Evolutionary conservation across 768 basidiomycete species (phyloP).

Genomic region (Galerina sulciceps): DNA sequence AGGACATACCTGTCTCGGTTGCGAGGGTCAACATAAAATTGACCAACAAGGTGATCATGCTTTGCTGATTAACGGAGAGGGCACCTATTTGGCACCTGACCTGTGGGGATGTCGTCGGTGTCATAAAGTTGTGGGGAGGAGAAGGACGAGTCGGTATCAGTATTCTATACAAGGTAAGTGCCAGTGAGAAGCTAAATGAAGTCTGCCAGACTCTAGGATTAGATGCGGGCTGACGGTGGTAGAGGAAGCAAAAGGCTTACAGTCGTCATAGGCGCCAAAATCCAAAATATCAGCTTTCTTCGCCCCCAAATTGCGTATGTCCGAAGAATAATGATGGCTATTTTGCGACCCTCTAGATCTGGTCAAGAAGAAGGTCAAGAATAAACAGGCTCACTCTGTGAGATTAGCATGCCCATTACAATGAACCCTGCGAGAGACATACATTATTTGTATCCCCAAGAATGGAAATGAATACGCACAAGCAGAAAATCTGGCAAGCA

Average conservation of each 20-base stretch:
- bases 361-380: not conserved
- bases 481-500: not conserved
- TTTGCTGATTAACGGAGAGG: no score
- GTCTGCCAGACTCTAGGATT: no score
- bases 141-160: no score
- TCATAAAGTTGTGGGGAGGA: no score
- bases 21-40: no score
- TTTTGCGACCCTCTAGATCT: not conserved
- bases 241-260: not conserved
- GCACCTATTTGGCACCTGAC: no score
- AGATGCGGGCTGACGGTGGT: not conserved
- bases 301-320: conserved; percentile 8
- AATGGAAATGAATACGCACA: not conserved
- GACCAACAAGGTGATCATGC: no score
- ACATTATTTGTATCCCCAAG: not conserved
- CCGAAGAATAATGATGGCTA: conserved; percentile 1
- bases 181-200: no score
- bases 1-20: no score
- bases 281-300: not conserved
- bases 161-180: no score
- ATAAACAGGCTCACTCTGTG: not conserved
- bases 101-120: no score
- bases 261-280: not conserved
- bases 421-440: not conserved
- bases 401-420: not conserved